Conservation (phyloP, 495 filamentous ascomycete genomes). For the Glonium stellatum region DNA sequence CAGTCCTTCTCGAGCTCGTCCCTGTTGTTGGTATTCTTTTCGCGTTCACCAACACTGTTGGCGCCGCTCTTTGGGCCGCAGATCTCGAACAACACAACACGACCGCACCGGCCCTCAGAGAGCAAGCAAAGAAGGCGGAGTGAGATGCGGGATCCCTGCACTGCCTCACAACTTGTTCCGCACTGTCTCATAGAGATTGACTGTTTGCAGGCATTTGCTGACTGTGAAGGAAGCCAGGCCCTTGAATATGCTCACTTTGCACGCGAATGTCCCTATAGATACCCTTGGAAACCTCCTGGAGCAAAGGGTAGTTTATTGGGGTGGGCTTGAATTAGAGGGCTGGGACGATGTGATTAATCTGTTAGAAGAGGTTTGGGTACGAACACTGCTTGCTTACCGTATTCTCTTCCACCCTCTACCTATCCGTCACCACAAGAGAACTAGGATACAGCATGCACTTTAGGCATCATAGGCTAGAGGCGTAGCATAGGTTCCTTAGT, state of each 20-base stretch:
- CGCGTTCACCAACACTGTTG: slow-evolving; percentile 84
- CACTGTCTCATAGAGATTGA: background rate
- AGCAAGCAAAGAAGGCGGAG: slow-evolving; percentile 27
- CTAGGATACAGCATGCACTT: no score
- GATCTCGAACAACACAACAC: slow-evolving; percentile 63
- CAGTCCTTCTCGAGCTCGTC: slow-evolving; percentile 74
- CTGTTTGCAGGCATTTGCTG: background rate
- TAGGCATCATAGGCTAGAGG: no score
- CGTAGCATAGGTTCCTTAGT: no score
- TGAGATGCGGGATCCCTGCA: slow-evolving; percentile 11
- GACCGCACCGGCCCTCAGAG: slow-evolving; percentile 20
- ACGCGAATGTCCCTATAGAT: slow-evolving; percentile 11
- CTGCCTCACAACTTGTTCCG: background rate
- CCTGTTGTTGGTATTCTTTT: slow-evolving; percentile 79
- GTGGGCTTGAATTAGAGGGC: slow-evolving; percentile 3
- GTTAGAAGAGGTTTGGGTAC: background rate
- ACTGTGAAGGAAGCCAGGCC: slow-evolving; percentile 1
- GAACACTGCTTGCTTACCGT: background rate
- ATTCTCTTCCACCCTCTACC: background rate
- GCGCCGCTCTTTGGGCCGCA: slow-evolving; percentile 88
- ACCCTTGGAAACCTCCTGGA: slow-evolving; percentile 23
- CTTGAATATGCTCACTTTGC: background rate
- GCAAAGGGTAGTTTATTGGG: slow-evolving; percentile 14
- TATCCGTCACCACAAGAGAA: no score
- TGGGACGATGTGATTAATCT: background rate